A percentile compares a stretch with the other conserved stretches of the same genome.
Evolutionary conservation across 176 grass and related monocot species (phyloP).

Genomic region (Aegilops bicornis): DNA sequence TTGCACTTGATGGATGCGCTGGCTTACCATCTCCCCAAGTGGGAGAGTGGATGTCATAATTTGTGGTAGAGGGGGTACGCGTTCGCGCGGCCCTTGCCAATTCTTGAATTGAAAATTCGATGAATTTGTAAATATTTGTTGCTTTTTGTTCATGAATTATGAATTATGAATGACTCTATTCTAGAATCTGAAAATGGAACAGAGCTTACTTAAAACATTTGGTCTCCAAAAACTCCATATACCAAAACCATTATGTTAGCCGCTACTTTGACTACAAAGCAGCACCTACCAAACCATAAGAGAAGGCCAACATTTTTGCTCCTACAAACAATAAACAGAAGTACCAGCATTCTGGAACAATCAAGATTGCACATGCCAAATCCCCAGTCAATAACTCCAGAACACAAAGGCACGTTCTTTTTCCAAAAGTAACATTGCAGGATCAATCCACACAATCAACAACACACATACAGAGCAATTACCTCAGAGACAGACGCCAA

Average conservation of each 20-base stretch:
- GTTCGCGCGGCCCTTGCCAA: slow-evolving; percentile 45
- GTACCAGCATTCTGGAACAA: background rate
- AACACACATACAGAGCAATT: background rate
- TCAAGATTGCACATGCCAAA: background rate
- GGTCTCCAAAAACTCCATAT: too few species aligned
- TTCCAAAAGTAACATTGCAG: background rate
- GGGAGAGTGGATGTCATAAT: slow-evolving; percentile 55
- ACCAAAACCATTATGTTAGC: too few species aligned
- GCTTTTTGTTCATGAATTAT: too few species aligned
- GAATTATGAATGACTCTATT: too few species aligned
- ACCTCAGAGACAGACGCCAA: background rate
- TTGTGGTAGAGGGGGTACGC: slow-evolving; percentile 45
- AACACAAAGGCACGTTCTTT: background rate
- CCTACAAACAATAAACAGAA: background rate
- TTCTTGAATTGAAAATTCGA: background rate
- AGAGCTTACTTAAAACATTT: too few species aligned
- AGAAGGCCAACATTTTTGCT: background rate
- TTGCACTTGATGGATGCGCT: background rate
- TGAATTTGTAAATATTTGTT: too few species aligned
- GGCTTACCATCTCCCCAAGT: slow-evolving; percentile 42
- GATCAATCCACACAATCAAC: background rate
- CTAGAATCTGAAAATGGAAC: too few species aligned
- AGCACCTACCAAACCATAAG: background rate
- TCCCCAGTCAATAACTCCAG: background rate
- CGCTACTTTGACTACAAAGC: too few species aligned